Evolutionary conservation across 1,284 basidiomycete genomes (phyloP), one percentile per base, ranked within the genome.

Genomic region (Clitocybe nebularis): DNA sequence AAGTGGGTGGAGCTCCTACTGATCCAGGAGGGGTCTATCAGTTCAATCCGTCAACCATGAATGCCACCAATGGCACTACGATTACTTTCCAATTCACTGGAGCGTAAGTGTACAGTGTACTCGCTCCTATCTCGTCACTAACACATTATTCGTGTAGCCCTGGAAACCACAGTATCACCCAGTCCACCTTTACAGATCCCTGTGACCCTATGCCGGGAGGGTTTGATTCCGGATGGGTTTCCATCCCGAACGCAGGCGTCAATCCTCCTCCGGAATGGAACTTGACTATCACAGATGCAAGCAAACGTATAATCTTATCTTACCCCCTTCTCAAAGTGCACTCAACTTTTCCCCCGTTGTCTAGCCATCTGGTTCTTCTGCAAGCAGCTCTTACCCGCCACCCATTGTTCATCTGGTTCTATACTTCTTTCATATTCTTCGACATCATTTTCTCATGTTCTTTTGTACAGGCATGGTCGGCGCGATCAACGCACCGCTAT

Each of bases 321-420:
- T 5, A 11, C 5, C 13, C 4, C 11, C 9, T 9, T 34, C 13
- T 9, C 8, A 9, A 1, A 23, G 14, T 5, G 5, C 19, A 5
- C 0, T 4, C 21, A 23, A 45, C 16, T 21, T 46, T 4, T 9
- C 23, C 34, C 37, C 23, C n/a, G 19, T 9, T 21, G 17, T 37
- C 4, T 44, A 69, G 73, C 79, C 6, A 69, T 81, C 44, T 82
- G 78, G 78, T 79, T 77, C 62, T 81, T 65, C 71, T 82, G 79
- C 64, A 73, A 72, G 49, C 74, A 77, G 51, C 62, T 67, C 9
- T n/a, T 44, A 3, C 72, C 72, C 11, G 16, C 41, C 3, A 54
- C 64, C 16, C 77, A 79, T 56, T 79, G 76, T 52, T 41, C 50
- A 13, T 45, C 54, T 6, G 74, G 74, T 54, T 46, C n/a, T n/a